Evolutionary conservation across 352 stramenopile genomes (phyloP).

Genomic region (Phytophthora megakarya): DNA sequence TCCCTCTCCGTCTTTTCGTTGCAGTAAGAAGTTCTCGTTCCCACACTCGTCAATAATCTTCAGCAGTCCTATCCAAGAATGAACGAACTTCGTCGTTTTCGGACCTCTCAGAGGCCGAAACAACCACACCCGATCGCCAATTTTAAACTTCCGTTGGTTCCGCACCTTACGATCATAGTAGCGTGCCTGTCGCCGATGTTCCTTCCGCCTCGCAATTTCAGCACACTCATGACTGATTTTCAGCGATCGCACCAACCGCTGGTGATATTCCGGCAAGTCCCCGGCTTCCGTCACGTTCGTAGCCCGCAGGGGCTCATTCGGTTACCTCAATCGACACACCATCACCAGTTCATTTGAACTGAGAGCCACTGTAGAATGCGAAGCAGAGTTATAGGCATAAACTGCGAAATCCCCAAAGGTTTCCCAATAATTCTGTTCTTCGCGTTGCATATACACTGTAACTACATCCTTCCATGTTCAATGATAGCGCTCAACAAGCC

Average conservation of each 20-base stretch:
- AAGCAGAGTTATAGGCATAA: constrained; percentile 2
- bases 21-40: background rate
- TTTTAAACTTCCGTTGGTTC: background rate
- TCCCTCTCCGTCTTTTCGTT: background rate
- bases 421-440: background rate
- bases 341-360: constrained; percentile 4
- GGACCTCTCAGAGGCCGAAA: background rate
- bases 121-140: background rate
- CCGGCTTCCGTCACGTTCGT: background rate
- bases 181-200: background rate
- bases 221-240: background rate
- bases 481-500: background rate
- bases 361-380: background rate
- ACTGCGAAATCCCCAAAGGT: background rate
- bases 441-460: background rate
- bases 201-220: background rate
- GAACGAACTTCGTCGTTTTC: background rate
- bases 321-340: background rate
- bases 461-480: background rate
- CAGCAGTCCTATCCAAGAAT: background rate
- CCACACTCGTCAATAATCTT: background rate
- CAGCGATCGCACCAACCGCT: background rate
- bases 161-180: background rate
- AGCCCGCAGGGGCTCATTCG: background rate
- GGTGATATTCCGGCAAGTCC: background rate